These are phyloP conservation scores for Cutaneotrichosporon sp. DNA, from an alignment of 1,284 basidiomycete genomes.

Conservation along the genomic window DNA sequence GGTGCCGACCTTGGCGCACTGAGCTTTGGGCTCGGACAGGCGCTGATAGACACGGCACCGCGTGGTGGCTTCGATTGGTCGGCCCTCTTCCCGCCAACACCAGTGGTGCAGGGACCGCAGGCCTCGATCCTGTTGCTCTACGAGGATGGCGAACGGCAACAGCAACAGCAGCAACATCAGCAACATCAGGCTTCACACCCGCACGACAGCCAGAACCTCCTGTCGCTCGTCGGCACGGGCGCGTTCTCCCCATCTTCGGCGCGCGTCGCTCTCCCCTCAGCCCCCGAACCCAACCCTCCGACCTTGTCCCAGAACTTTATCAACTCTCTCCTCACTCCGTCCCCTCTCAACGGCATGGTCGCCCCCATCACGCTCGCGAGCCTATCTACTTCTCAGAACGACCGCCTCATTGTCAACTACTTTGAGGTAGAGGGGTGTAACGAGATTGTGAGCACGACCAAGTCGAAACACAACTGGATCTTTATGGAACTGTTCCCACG, in stretches of 20 bases:
- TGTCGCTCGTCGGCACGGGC: slow-evolving; percentile 2
- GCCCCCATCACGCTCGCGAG: slow-evolving; percentile 17
- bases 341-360: slow-evolving; percentile 12
- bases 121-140: slow-evolving; percentile 4
- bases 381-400: slow-evolving; percentile 8
- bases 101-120: neutral
- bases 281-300: neutral
- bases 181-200: neutral
- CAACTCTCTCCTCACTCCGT: slow-evolving; percentile 14
- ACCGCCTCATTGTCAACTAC: slow-evolving; percentile 24
- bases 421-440: slow-evolving; percentile 26
- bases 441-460: slow-evolving; percentile 25
- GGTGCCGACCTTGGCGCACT: neutral
- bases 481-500: slow-evolving; percentile 28
- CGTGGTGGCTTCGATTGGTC: slow-evolving; percentile 5
- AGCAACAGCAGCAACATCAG: neutral
- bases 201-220: neutral
- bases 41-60: slow-evolving; percentile 7
- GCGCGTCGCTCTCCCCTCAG: neutral
- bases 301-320: slow-evolving; percentile 10
- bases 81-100: neutral
- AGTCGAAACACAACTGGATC: slow-evolving; percentile 30
- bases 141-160: neutral
- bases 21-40: neutral
- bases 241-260: slow-evolving; percentile 4